Percentiles rank a stretch among this genome's conserved stretches.
Evolutionary conservation across 371 early-diverging fungal species (phyloP).

Genomic region (Apophysomyces elegans): DNA sequence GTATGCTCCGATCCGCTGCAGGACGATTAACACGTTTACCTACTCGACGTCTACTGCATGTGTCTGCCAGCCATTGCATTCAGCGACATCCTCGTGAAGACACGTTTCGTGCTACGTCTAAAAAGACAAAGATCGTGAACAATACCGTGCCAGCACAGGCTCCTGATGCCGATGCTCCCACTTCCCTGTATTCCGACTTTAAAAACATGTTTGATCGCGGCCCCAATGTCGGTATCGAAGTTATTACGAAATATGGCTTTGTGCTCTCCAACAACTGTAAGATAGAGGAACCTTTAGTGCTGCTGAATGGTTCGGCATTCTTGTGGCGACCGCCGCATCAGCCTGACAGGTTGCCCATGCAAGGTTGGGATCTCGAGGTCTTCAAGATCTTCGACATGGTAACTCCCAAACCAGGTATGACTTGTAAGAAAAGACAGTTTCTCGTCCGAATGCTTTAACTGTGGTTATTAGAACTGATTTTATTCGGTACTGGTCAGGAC

Average conservation of each 20-base stretch:
- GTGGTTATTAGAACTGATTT: slow-evolving; percentile 45
- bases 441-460: not conserved
- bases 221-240: slow-evolving; percentile 49
- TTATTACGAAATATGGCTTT: slow-evolving; percentile 53
- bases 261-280: slow-evolving; percentile 52
- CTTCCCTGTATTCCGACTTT: slow-evolving; percentile 26
- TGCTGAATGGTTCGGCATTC: slow-evolving; percentile 55
- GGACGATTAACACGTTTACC: not conserved
- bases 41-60: not conserved
- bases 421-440: not conserved
- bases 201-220: slow-evolving; percentile 61
- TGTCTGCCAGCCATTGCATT: not conserved
- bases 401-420: slow-evolving; percentile 51
- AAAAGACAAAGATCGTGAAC: slow-evolving; percentile 15
- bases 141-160: slow-evolving; percentile 22
- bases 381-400: slow-evolving; percentile 56
- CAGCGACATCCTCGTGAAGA: not conserved
- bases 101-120: not conserved
- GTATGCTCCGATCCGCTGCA: not conserved
- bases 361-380: slow-evolving; percentile 43
- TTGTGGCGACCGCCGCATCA: slow-evolving; percentile 53
- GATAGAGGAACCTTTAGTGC: slow-evolving; percentile 45
- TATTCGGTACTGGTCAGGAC: slow-evolving; percentile 61
- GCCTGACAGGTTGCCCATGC: slow-evolving; percentile 27
- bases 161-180: slow-evolving; percentile 12